Conservation (phyloP, 441 rosid genomes). For the Eruca vesicaria region DNA sequence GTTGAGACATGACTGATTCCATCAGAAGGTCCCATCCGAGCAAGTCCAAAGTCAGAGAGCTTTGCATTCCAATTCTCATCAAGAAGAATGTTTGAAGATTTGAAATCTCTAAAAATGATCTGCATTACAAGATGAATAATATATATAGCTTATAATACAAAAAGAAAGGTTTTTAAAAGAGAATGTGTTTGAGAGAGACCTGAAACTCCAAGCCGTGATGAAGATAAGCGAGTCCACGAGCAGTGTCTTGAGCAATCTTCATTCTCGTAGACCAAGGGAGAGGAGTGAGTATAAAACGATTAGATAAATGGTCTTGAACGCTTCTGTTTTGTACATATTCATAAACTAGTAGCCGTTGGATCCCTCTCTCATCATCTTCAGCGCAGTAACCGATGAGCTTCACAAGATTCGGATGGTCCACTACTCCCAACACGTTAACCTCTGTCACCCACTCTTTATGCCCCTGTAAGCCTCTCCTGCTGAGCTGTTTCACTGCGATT, state of each 20-base stretch:
- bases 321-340: constrained; percentile 70
- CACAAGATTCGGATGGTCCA: constrained; percentile 74
- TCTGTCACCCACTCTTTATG: constrained; percentile 84
- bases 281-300: constrained; percentile 40
- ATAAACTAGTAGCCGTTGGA: constrained; percentile 68
- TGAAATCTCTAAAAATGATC: constrained; percentile 78
- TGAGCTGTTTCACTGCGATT: constrained; percentile 85
- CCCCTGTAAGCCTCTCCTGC: constrained; percentile 84
- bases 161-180: neutral
- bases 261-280: constrained; percentile 63
- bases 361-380: constrained; percentile 84
- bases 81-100: constrained; percentile 68
- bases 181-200: constrained; percentile 39
- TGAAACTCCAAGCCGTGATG: constrained; percentile 91
- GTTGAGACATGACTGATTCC: constrained; percentile 74
- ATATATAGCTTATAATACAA: neutral
- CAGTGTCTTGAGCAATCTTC: constrained; percentile 65
- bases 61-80: constrained; percentile 74
- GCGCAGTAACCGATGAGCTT: constrained; percentile 71
- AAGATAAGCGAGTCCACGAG: constrained; percentile 66
- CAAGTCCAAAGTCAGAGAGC: constrained; percentile 71
- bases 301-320: constrained; percentile 63
- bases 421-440: constrained; percentile 67
- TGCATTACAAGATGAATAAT: constrained; percentile 18
- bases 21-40: constrained; percentile 66